These are phyloP conservation scores for Simplicillium sp. DNA, from an alignment of 2,329 filamentous ascomycete genomes.

Conservation along the genomic window DNA sequence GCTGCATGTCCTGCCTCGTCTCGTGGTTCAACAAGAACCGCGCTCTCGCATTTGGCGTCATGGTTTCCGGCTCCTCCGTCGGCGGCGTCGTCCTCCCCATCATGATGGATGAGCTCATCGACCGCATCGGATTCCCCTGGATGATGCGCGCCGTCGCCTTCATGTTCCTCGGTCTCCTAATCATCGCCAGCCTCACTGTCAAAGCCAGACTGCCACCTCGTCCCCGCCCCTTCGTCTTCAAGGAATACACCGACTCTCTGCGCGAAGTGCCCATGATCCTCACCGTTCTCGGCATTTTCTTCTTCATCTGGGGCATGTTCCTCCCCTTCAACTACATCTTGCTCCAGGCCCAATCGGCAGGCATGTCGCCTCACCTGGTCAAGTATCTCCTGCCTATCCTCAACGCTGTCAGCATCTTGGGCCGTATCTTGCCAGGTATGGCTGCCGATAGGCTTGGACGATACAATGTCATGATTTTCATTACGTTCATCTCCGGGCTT, in stretches of 20 bases:
- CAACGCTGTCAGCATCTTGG: slow-evolving; percentile 41
- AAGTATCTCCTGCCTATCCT: slow-evolving; percentile 47
- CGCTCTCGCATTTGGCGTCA: slow-evolving; percentile 42
- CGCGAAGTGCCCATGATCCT: slow-evolving; percentile 33
- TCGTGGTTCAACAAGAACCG: slow-evolving; percentile 45
- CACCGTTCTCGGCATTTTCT: slow-evolving; percentile 35
- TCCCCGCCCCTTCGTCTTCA: slow-evolving; percentile 31
- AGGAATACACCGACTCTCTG: slow-evolving; percentile 36
- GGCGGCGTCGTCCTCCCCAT: slow-evolving; percentile 52
- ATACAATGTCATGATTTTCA: slow-evolving; percentile 40
- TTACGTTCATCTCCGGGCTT: slow-evolving; percentile 37
- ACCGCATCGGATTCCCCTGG: slow-evolving; percentile 34
- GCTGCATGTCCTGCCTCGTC: slow-evolving; percentile 28
- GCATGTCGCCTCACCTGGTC: slow-evolving; percentile 29
- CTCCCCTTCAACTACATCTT: slow-evolving; percentile 44
- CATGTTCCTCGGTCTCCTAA: slow-evolving; percentile 29
- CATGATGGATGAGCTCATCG: slow-evolving; percentile 45
- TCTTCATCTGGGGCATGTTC: slow-evolving; percentile 48
- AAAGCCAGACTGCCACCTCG: slow-evolving; percentile 33
- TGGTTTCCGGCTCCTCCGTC: slow-evolving; percentile 42
- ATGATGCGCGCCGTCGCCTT: slow-evolving; percentile 37
- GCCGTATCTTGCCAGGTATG: slow-evolving; percentile 41
- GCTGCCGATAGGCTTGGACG: slow-evolving; percentile 34
- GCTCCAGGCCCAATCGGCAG: slow-evolving; percentile 34
- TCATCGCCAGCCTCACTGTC: slow-evolving; percentile 25